Conservation (phyloP, 1,284 basidiomycete species). For the Apiotrichum sp. region DNA sequence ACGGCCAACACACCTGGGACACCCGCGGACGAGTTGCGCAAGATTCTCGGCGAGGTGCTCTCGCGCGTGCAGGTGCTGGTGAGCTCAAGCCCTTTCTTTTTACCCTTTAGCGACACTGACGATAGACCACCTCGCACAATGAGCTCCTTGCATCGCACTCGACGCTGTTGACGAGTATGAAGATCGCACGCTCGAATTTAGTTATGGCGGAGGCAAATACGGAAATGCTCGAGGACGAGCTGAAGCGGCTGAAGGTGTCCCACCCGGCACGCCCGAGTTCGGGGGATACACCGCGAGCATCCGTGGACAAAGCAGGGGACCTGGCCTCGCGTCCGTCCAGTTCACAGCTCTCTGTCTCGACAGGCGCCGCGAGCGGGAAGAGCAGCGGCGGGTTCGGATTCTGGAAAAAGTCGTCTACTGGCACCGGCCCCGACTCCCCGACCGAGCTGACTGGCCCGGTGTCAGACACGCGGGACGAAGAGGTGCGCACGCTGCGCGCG, state of each 20-base stretch:
- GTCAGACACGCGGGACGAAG: constrained; percentile 1
- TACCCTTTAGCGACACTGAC: neutral
- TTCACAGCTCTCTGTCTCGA: neutral
- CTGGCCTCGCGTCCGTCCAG: neutral
- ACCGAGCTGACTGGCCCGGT: neutral
- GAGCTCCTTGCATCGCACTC: constrained; percentile 38
- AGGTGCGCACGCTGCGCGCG: constrained; percentile 9
- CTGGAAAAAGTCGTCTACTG: constrained; percentile 26
- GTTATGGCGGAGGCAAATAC: constrained; percentile 79
- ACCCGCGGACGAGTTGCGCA: constrained; percentile 53
- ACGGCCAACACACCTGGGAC: constrained; percentile 47
- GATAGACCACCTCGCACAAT: constrained; percentile 37
- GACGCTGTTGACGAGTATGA: constrained; percentile 67
- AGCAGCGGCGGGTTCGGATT: constrained; percentile 18
- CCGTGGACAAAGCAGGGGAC: neutral
- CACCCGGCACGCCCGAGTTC: neutral
- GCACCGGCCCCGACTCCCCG: constrained; percentile 16
- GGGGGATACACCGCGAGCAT: neutral
- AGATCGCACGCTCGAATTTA: constrained; percentile 76
- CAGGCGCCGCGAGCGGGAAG: neutral
- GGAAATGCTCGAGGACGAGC: constrained; percentile 85
- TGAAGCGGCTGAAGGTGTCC: constrained; percentile 51
- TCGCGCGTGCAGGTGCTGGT: constrained; percentile 65
- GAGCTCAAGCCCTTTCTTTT: constrained; percentile 33
- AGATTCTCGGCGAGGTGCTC: constrained; percentile 65